A percentile compares a stretch with the other conserved stretches of the same genome.
phyloP scores from a whole-genome alignment of 345 rosid genomes.

The Eucalyptus leucophloia region DNA sequence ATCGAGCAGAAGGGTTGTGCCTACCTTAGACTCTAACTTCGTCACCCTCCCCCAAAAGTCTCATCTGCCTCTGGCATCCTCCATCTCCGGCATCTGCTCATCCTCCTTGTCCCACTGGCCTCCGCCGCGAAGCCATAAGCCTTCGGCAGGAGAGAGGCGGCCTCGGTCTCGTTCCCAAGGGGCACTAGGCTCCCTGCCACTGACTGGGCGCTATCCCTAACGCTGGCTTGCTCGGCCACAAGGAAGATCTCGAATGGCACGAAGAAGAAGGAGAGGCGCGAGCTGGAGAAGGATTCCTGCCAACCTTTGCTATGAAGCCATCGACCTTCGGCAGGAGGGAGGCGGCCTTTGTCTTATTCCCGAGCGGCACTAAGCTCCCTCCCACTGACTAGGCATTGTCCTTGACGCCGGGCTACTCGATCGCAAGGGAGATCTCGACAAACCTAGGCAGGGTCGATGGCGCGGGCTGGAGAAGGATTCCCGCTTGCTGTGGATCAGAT shows the following conservation, averaged over 20 bases:
- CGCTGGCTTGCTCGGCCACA: accelerated
- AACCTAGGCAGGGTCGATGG: accelerated
- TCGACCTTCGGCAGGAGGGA: accelerated
- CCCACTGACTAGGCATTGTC: accelerated
- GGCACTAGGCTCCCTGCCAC: too few relatives aligned
- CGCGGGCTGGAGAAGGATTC: too few relatives aligned
- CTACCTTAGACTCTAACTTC: accelerated
- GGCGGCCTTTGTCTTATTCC: accelerated
- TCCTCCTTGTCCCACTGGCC: accelerated
- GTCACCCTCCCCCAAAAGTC: too few relatives aligned
- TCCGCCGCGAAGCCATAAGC: accelerated
- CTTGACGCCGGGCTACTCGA: accelerated
- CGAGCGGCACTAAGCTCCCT: accelerated
- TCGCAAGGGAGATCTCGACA: too few relatives aligned
- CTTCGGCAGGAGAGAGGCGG: too few relatives aligned
- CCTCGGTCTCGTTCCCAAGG: too few relatives aligned
- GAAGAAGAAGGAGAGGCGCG: too few relatives aligned
- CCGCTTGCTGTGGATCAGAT: too few relatives aligned
- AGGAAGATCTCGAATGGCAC: accelerated
- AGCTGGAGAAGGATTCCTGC: too few relatives aligned
- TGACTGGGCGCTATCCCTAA: accelerated
- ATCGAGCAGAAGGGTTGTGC: too few relatives aligned
- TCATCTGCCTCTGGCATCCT: too few relatives aligned
- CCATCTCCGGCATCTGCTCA: accelerated
- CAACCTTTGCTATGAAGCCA: accelerated